phyloP scores from a whole-genome alignment of 257 asterid species.

The Orobanche coerulescens region DNA sequence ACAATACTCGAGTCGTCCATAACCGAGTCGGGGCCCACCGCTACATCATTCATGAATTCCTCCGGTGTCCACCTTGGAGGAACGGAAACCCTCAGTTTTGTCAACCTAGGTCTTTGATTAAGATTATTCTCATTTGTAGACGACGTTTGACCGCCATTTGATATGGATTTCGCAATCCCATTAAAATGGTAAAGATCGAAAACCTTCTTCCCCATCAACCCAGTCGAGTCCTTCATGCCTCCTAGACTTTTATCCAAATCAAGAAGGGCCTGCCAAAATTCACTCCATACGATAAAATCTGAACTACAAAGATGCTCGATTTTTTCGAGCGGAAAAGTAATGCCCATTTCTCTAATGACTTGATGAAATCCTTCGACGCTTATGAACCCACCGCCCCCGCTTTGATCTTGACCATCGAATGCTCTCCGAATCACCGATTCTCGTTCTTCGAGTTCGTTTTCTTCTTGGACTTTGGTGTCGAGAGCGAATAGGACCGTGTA shows the following conservation, averaged over 20 bases:
- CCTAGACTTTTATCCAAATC: constrained; percentile 59
- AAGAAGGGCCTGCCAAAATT: constrained; percentile 57
- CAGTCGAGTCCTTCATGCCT: constrained; percentile 62
- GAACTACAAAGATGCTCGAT: constrained; percentile 44
- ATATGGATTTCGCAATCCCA: constrained; percentile 74
- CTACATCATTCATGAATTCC: constrained; percentile 43
- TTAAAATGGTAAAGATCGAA: constrained; percentile 70
- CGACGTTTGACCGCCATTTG: too few relatives aligned
- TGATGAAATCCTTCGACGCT: constrained; percentile 60
- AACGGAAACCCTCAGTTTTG: constrained; percentile 56
- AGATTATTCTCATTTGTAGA: constrained; percentile 37
- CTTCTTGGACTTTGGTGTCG: constrained; percentile 54
- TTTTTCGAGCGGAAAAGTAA: constrained; percentile 47
- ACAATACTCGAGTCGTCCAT: constrained; percentile 23
- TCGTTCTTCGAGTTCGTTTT: constrained; percentile 55
- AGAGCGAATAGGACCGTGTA: constrained; percentile 64
- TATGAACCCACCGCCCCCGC: constrained; percentile 80
- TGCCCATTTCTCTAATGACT: constrained; percentile 39
- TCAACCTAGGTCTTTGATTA: constrained; percentile 53
- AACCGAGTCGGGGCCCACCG: constrained; percentile 14
- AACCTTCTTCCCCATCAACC: constrained; percentile 49
- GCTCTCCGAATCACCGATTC: constrained; percentile 55
- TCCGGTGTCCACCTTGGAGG: constrained; percentile 78
- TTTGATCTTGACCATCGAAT: constrained; percentile 64
- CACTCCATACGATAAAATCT: constrained; percentile 68